A percentile compares a stretch with the other conserved stretches of the same genome.
Conservation (phyloP, 495 filamentous ascomycete species). For the Lasiosphaeriaceae sp. region DNA sequence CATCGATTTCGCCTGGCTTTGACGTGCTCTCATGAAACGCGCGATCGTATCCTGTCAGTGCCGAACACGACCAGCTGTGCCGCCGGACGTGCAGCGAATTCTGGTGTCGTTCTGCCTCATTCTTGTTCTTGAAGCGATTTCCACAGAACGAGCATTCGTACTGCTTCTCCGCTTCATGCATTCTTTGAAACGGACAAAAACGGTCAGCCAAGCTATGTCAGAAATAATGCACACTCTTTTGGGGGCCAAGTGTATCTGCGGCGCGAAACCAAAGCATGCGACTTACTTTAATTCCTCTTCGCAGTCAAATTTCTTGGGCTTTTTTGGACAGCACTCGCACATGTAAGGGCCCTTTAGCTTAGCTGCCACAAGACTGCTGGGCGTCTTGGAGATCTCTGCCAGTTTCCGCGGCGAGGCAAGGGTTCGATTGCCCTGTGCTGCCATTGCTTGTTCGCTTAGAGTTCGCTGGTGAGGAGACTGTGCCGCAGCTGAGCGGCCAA, state of each 20-base stretch:
- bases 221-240: background rate
- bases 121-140: slow-evolving; percentile 99
- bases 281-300: slow-evolving; percentile 79
- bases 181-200: slow-evolving; percentile 28
- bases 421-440: slow-evolving; percentile 25
- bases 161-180: slow-evolving; percentile 91
- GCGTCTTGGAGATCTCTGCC: slow-evolving; percentile 39
- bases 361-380: slow-evolving; percentile 30
- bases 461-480: slow-evolving; percentile 43
- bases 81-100: slow-evolving; percentile 91
- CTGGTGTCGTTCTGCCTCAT: slow-evolving; percentile 95
- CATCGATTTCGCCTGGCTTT: slow-evolving; percentile 60
- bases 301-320: slow-evolving; percentile 95
- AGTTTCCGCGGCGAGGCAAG: slow-evolving; percentile 46
- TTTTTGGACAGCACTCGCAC: slow-evolving; percentile 97
- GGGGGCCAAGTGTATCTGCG: background rate
- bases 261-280: background rate
- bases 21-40: slow-evolving; percentile 80
- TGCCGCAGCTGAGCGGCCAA: slow-evolving; percentile 33
- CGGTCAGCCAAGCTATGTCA: slow-evolving; percentile 9
- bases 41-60: slow-evolving; percentile 68
- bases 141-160: slow-evolving; percentile 88
- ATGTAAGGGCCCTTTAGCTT: slow-evolving; percentile 60
- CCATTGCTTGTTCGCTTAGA: slow-evolving; percentile 35
- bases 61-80: slow-evolving; percentile 98